Percentiles rank a stretch among this genome's conserved stretches.
Conservation (phyloP, 371 early-diverging fungal species). For the Rhizopus delemar region DNA sequence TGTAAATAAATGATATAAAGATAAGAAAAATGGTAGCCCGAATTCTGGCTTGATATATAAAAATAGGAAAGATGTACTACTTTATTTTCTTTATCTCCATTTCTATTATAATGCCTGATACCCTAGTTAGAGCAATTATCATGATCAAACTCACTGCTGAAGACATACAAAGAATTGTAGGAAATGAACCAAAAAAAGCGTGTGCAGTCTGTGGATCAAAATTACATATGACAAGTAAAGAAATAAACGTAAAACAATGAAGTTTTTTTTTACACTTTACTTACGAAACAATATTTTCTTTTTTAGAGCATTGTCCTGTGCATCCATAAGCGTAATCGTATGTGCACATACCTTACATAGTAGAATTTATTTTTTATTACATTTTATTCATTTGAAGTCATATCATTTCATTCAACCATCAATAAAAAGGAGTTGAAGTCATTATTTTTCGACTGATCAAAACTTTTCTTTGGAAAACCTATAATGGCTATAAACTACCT, state of each 20-base stretch:
- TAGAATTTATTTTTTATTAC: neutral
- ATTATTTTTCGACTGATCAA: neutral
- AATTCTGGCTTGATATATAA: too few relatives aligned
- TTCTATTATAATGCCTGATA: neutral
- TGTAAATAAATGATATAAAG: too few relatives aligned
- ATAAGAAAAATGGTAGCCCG: too few relatives aligned
- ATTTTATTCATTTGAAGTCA: neutral
- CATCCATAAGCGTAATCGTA: constrained; percentile 19
- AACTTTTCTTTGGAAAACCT: constrained; percentile 41
- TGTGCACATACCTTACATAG: neutral
- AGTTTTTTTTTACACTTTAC: neutral
- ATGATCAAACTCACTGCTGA: neutral
- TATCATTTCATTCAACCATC: neutral
- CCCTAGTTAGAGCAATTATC: neutral
- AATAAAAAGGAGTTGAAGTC: too few relatives aligned
- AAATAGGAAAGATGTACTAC: too few relatives aligned
- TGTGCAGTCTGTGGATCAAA: constrained; percentile 43
- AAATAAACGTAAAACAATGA: too few relatives aligned
- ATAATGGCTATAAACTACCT: constrained; percentile 65
- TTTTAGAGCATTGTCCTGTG: constrained; percentile 40
- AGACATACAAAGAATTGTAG: neutral
- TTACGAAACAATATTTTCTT: too few relatives aligned
- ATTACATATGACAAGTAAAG: constrained; percentile 40
- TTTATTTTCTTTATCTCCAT: neutral
- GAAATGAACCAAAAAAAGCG: constrained; percentile 1